Percentiles rank a stretch among this genome's conserved stretches.
These are phyloP conservation scores for Abrus pulchellus DNA, from an alignment of 306 rosid genomes.

Conservation along the genomic window DNA sequence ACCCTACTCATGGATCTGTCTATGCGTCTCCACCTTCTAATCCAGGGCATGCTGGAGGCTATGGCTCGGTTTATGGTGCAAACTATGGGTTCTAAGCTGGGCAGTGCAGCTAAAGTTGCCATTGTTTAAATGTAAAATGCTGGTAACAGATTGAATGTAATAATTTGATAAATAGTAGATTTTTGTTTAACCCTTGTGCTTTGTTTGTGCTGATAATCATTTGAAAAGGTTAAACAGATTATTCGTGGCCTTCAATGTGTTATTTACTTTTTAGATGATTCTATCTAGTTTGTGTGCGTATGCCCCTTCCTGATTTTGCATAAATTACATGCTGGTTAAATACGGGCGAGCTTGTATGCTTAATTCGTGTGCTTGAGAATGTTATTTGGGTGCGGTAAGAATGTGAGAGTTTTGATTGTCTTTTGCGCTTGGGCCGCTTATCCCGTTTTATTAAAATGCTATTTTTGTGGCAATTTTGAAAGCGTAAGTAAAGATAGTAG, in stretches of 20 bases:
- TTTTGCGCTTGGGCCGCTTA: too few species aligned
- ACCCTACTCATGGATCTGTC: slow-evolving; percentile 75
- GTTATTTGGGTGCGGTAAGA: too few species aligned
- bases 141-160: slow-evolving; percentile 35
- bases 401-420: too few species aligned
- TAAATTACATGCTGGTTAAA: slow-evolving; percentile 4
- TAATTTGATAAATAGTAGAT: slow-evolving; percentile 35
- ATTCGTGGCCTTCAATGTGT: slow-evolving; percentile 28
- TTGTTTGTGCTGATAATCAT: slow-evolving; percentile 32
- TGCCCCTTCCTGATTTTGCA: not conserved
- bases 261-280: slow-evolving; percentile 23
- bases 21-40: slow-evolving; percentile 87
- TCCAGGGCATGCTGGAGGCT: slow-evolving; percentile 74
- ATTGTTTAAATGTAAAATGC: slow-evolving; percentile 42
- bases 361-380: too few species aligned
- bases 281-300: slow-evolving; percentile 15
- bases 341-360: not conserved
- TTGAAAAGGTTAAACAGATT: slow-evolving; percentile 24
- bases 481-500: not conserved
- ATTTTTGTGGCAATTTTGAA: not conserved
- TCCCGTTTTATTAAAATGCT: not conserved
- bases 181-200: slow-evolving; percentile 18
- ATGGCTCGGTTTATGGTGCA: slow-evolving; percentile 81
- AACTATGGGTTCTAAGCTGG: slow-evolving; percentile 81
- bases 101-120: slow-evolving; percentile 17